Percentiles rank a stretch among this genome's conserved stretches.
These are phyloP conservation scores for Cenchrus purpureus DNA, from an alignment of 176 grass and related monocot species.

Conservation along the genomic window DNA sequence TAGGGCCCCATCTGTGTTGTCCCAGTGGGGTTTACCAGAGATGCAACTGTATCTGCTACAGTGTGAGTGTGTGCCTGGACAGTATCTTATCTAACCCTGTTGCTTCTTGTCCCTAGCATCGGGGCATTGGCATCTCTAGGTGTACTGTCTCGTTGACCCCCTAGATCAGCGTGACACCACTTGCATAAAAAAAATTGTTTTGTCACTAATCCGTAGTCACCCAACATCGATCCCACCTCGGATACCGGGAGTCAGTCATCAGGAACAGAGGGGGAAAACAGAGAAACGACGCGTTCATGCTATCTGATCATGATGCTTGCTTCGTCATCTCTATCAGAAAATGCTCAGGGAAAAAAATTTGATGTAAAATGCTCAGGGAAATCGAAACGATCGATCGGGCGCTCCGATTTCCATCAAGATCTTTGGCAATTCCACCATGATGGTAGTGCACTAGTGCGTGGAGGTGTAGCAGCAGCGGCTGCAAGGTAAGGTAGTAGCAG, in stretches of 20 bases:
- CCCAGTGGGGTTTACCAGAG: background rate
- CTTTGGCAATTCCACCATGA: background rate
- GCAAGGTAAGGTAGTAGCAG: background rate
- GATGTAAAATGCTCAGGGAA: background rate
- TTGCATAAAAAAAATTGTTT: too few relatives aligned
- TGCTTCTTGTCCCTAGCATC: slow-evolving; percentile 15
- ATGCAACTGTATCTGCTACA: background rate
- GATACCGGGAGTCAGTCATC: background rate
- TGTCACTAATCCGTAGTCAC: background rate
- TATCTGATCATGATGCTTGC: slow-evolving; percentile 10
- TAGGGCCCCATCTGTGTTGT: background rate
- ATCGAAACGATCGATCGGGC: background rate
- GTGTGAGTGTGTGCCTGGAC: background rate
- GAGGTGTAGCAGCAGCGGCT: background rate
- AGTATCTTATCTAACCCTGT: slow-evolving; percentile 15
- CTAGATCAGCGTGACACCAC: slow-evolving; percentile 2
- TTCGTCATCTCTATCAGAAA: background rate
- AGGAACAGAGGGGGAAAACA: background rate
- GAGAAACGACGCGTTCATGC: background rate
- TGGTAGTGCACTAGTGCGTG: background rate
- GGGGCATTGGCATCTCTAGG: background rate
- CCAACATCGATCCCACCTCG: background rate
- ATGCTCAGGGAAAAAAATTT: background rate
- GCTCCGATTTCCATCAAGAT: background rate
- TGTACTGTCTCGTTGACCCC: background rate